Conservation (phyloP, 495 filamentous ascomycete species). For the Aspergillus sclerotiicarbonarius region DNA sequence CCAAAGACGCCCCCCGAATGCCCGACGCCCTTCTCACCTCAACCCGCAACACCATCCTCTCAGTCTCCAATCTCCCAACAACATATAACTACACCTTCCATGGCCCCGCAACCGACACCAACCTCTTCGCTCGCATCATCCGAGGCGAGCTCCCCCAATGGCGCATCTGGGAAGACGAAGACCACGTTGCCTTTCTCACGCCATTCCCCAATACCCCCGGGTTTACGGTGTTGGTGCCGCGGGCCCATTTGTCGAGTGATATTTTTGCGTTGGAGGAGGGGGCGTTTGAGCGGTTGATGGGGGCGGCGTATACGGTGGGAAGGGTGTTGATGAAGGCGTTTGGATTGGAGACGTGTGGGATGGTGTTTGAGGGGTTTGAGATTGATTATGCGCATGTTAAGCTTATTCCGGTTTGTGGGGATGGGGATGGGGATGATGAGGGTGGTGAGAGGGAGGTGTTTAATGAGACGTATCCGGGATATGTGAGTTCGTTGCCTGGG, state of each 20-base stretch:
- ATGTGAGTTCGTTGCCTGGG: conserved; percentile 10
- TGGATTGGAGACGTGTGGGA: conserved; percentile 5
- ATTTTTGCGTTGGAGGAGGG: not conserved
- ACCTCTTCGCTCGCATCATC: conserved; percentile 7
- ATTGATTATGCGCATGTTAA: conserved; percentile 15
- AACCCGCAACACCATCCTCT: conserved; percentile 3
- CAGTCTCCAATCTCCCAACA: not conserved
- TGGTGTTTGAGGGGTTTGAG: conserved; percentile 14
- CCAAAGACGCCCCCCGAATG: conserved; percentile 6
- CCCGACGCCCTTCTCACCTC: not conserved
- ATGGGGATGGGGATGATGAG: not conserved
- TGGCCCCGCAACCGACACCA: not conserved
- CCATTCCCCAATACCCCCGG: conserved; percentile 6
- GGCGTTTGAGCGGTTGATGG: conserved; percentile 2
- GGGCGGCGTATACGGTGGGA: not conserved
- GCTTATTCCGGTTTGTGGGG: conserved; percentile 8
- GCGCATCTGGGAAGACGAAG: conserved; percentile 10
- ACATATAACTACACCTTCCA: conserved; percentile 2
- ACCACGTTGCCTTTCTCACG: conserved; percentile 8
- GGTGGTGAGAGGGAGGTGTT: not conserved
- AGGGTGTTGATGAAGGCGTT: conserved; percentile 6
- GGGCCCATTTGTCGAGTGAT: conserved; percentile 8
- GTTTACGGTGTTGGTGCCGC: conserved; percentile 9
- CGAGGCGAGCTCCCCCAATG: conserved; percentile 2
- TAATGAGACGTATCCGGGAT: conserved; percentile 3